These are phyloP conservation scores for Trichoderma hamatum DNA, from an alignment of 2,329 filamentous ascomycete species.

Conservation along the genomic window DNA sequence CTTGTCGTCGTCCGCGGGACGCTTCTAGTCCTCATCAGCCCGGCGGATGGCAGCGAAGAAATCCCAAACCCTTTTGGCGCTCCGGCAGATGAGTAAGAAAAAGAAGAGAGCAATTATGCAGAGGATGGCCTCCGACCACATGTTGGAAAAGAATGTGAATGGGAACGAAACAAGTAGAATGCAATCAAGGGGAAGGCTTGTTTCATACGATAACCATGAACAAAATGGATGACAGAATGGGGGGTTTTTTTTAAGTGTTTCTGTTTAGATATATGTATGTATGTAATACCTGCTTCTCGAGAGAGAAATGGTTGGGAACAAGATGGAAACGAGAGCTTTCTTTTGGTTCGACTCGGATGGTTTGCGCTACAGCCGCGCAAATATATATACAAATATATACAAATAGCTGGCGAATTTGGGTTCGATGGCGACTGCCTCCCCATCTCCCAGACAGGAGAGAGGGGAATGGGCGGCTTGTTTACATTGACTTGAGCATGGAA, in stretches of 20 bases:
- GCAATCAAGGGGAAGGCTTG: background rate
- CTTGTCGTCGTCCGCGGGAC: constrained; percentile 91
- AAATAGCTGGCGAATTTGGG: background rate
- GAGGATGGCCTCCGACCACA: too few species aligned
- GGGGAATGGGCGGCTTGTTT: background rate
- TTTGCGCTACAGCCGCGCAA: background rate
- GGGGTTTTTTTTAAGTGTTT: background rate
- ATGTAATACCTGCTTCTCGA: background rate
- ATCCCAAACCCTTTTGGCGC: constrained; percentile 92
- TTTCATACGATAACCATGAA: background rate
- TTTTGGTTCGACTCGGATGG: too few species aligned
- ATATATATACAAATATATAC: too few species aligned
- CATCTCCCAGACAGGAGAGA: background rate
- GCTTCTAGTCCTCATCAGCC: constrained; percentile 87
- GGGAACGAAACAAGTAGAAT: background rate
- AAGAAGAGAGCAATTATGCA: background rate
- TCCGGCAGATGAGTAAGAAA: constrained; percentile 62
- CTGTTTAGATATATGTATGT: background rate
- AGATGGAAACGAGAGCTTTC: background rate
- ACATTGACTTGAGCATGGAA: background rate
- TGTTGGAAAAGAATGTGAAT: background rate
- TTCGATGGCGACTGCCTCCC: background rate
- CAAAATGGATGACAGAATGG: background rate
- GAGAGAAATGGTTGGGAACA: background rate
- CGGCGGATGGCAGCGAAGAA: constrained; percentile 90